A percentile compares a stretch with the other conserved stretches of the same genome.
phyloP scores from a whole-genome alignment of 2,329 filamentous ascomycete genomes.

The Claviceps capensis region DNA sequence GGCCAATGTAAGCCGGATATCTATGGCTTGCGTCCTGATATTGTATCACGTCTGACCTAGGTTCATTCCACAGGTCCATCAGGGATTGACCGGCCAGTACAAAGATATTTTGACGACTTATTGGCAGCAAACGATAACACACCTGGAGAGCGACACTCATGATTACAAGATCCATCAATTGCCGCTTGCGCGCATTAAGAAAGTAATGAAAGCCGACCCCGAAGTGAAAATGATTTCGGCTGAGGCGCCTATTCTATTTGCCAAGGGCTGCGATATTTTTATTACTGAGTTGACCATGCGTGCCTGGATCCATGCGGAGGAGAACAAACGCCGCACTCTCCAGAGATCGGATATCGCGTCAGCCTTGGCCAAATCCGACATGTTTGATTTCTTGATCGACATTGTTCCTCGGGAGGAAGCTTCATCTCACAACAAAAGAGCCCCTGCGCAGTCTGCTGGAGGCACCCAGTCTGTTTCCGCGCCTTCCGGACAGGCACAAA shows the following conservation, averaged over 20 bases:
- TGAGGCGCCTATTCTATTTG: constrained; percentile 93
- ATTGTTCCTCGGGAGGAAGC: constrained; percentile 96
- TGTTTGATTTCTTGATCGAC: constrained; percentile 99
- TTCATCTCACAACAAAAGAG: constrained; percentile 68
- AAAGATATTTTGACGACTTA: constrained; percentile 97
- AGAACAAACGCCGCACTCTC: constrained; percentile 92
- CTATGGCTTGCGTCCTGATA: not conserved
- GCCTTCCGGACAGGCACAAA: constrained; percentile 35
- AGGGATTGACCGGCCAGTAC: constrained; percentile 83
- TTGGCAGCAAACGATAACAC: constrained; percentile 96
- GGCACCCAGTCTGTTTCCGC: constrained; percentile 31
- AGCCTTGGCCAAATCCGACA: constrained; percentile 91
- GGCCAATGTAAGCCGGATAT: constrained; percentile 62
- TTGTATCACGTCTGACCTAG: not conserved
- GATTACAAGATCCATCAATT: constrained; percentile 98
- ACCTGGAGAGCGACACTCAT: constrained; percentile 86
- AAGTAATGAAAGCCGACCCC: constrained; percentile 98
- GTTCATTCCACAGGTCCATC: constrained; percentile 59
- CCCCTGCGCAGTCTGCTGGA: constrained; percentile 35
- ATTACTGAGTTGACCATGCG: constrained; percentile 98
- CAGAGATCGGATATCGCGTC: constrained; percentile 95
- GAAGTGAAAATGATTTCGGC: constrained; percentile 99
- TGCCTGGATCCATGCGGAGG: constrained; percentile 97
- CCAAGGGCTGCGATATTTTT: constrained; percentile 97
- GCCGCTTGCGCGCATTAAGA: constrained; percentile 96